Evolutionary conservation across 352 stramenopile species (phyloP), one percentile per base, ranked within the genome.

Genomic region (Phytopythium sindhum): DNA sequence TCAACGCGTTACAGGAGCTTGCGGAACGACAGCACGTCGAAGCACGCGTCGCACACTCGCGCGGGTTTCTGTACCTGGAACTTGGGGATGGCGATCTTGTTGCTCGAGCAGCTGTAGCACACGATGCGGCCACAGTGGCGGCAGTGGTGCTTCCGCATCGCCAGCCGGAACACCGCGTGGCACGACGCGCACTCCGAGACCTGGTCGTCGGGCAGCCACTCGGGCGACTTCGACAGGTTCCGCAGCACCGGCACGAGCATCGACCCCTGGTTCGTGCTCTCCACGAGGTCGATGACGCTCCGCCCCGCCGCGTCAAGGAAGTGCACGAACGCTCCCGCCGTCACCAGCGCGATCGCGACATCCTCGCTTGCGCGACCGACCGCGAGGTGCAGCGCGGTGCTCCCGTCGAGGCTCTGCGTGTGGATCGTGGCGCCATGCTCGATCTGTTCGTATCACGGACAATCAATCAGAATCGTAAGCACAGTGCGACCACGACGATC

Each of bases 41-140:
- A 91, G 71, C 87, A 95, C 0, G 85, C 91, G 42, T 90, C 81
- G 48, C 87, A 95, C n/a, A 95, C 85, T 35, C 87, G 85, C 47
- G 80, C 68, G 6, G 82, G 78, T 53, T 88, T 89, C 37, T 80
- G 64, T 12, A 89, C 56, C 63, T 93, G 75, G 66, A 95, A 95
- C 72, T 95, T 95, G 23, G 85, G 80, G 61, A 95, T 90, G 29
- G 81, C 69, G 53, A 93, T 91, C 66, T 88, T 91, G 72, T 91
- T 86, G 66, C 79, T 90, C 9, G 83, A 93, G 70, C 87, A 95
- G 57, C 90, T 93, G 77, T 92, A 91, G 70, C 87, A 95, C 41
- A 95, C 68, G 51, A 86, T 86, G 63, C 87, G 87, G 8, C 87
- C 87, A 53, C 87, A 95, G 57, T 95, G 87, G 19, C 80, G 81